These are phyloP conservation scores for Solanum clarkiae DNA, from an alignment of 257 asterid species.

Conservation along the genomic window DNA sequence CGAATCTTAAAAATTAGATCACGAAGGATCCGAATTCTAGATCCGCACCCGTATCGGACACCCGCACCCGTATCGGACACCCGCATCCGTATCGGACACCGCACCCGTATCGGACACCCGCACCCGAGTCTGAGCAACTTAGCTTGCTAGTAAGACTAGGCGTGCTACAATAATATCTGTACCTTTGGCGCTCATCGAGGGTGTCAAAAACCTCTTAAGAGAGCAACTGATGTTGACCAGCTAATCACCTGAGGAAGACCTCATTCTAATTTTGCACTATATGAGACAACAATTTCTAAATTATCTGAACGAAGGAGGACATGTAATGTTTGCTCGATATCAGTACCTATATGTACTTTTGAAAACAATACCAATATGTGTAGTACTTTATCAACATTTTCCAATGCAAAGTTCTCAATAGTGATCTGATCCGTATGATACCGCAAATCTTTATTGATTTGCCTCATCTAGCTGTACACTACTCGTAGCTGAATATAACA, in stretches of 20 bases:
- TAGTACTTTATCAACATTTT: not conserved
- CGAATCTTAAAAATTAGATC: too few relatives aligned
- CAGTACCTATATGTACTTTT: not conserved
- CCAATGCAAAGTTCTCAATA: not conserved
- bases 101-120: too few relatives aligned
- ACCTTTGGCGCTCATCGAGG: not conserved
- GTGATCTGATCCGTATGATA: not conserved
- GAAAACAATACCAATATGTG: not conserved
- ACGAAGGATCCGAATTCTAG: too few relatives aligned
- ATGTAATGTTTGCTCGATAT: not conserved
- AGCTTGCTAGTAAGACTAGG: not conserved
- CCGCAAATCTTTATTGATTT: not conserved
- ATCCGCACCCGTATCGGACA: too few relatives aligned
- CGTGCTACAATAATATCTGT: not conserved
- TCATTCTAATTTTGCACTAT: not conserved
- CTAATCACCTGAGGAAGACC: not conserved
- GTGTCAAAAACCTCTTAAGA: not conserved
- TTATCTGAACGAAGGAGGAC: not conserved
- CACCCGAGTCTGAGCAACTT: too few relatives aligned
- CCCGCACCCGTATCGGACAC: too few relatives aligned
- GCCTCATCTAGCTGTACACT: not conserved
- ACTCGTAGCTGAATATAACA: not conserved
- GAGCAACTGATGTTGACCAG: not conserved
- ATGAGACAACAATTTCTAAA: not conserved
- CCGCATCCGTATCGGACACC: too few relatives aligned